Conservation (phyloP, 306 rosid genomes). For the Morella rubra region DNA sequence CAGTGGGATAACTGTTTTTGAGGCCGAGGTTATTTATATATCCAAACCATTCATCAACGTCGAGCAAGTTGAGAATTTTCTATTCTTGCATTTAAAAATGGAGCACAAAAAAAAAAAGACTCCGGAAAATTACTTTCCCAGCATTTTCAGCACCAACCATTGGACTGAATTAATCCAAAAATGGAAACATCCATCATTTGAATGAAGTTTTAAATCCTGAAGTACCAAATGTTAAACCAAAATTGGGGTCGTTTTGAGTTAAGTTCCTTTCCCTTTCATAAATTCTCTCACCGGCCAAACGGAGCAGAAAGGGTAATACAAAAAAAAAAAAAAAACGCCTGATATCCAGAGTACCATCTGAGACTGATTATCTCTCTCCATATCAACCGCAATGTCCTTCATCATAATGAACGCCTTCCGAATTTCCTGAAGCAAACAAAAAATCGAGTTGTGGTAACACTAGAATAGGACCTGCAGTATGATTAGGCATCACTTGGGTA, state of each 20-base stretch:
- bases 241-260: background rate
- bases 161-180: background rate
- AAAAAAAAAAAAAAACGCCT: background rate
- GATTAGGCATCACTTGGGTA: background rate
- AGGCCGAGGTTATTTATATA: background rate
- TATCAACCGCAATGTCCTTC: constrained; percentile 76
- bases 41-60: background rate
- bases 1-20: background rate
- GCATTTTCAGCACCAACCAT: background rate
- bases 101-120: too few relatives aligned
- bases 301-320: background rate
- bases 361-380: constrained; percentile 59
- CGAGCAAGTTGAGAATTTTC: background rate
- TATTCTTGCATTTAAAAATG: background rate
- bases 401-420: constrained; percentile 49
- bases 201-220: background rate
- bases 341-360: constrained; percentile 44
- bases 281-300: background rate
- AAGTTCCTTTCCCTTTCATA: background rate
- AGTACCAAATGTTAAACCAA: background rate
- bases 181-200: background rate
- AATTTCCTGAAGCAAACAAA: constrained; percentile 53
- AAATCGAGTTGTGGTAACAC: background rate
- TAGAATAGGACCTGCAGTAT: background rate
- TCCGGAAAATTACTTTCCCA: background rate